Evolutionary conservation across 164 flowering plant genomes (phyloP).

Genomic region (Stephania japonica): DNA sequence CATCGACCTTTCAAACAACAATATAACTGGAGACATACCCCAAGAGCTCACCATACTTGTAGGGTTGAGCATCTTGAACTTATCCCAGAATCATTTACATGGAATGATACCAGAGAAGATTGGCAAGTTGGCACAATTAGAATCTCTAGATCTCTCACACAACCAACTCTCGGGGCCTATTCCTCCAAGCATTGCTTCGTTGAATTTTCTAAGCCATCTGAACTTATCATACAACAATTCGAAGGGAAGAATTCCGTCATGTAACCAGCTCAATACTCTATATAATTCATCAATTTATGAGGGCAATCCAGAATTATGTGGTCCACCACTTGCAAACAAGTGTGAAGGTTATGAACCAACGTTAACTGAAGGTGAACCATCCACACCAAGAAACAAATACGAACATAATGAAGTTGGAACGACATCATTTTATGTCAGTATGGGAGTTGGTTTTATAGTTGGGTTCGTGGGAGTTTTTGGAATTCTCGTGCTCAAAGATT

Average conservation of each 20-base stretch:
- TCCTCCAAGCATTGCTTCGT: slow-evolving; percentile 7
- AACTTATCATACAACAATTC: slow-evolving; percentile 14
- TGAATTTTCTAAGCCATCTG: background rate
- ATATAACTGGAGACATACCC: slow-evolving; percentile 5
- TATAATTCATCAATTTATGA: background rate
- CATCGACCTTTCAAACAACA: slow-evolving; percentile 20
- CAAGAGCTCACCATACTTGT: slow-evolving; percentile 19
- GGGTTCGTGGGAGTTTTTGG: slow-evolving; percentile 7
- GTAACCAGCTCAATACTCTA: slow-evolving; percentile 16
- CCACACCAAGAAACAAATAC: background rate
- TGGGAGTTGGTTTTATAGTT: slow-evolving; percentile 5
- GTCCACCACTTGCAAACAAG: slow-evolving; percentile 1
- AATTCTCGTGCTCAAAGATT: background rate
- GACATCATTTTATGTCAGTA: background rate
- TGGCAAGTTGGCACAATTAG: background rate
- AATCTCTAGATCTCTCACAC: slow-evolving; percentile 9
- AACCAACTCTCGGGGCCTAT: slow-evolving; percentile 4
- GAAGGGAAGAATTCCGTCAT: slow-evolving; percentile 11
- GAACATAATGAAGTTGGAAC: background rate
- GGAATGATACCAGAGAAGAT: slow-evolving; percentile 12
- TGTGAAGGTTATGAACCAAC: background rate
- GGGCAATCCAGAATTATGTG: background rate
- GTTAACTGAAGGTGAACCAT: background rate
- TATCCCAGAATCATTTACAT: slow-evolving; percentile 3
- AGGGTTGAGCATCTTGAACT: slow-evolving; percentile 12